Evolutionary conservation across 1,139 yeast species (phyloP), one percentile per base, ranked within the genome.

Genomic region (Lodderomyces metapsilosis): DNA sequence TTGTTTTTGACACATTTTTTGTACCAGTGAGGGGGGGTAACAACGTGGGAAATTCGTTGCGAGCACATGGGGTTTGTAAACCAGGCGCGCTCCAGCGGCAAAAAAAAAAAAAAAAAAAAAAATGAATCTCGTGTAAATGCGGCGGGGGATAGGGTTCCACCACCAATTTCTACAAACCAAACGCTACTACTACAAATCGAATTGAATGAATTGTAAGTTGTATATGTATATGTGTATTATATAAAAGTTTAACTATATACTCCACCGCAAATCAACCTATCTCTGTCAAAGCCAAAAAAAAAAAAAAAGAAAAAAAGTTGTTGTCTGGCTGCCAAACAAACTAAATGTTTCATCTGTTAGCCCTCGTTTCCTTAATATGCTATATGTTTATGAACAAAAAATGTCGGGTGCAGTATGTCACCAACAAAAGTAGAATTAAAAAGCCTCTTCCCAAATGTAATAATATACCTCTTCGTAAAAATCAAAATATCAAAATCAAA

Each of bases 1-100:
- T 33, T n/a, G 23, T 20, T 33, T 17, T 33, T 33, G 35, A 33
- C 23, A 33, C 25, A 33, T n/a, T 33, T 33, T 22, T 17, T 22
- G 35, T 33, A 15, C 9, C 18, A 28, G 18, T 8, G 32, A 16
- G 32, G n/a, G 32, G 18, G 11, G 18, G 16, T 3, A 16, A 13
- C 5, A 25, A 25, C 30, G 30, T 25, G 30, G 30, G 30, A 25
- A 12, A 12, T n/a, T 8, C 9, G 7, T 5, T 20, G 22, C 22
- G n/a, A n/a, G n/a, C n/a, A n/a, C n/a, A n/a, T n/a, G n/a, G n/a
- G n/a, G n/a, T n/a, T n/a, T n/a, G n/a, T n/a, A n/a, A n/a, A n/a
- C n/a, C n/a, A n/a, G n/a, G n/a, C n/a, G n/a, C n/a, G n/a, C n/a
- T n/a, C n/a, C n/a, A n/a, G n/a, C n/a, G n/a, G n/a, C n/a, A n/a